Evolutionary conservation across 1,284 basidiomycete species (phyloP).

Genomic region (Trametes sp.): DNA sequence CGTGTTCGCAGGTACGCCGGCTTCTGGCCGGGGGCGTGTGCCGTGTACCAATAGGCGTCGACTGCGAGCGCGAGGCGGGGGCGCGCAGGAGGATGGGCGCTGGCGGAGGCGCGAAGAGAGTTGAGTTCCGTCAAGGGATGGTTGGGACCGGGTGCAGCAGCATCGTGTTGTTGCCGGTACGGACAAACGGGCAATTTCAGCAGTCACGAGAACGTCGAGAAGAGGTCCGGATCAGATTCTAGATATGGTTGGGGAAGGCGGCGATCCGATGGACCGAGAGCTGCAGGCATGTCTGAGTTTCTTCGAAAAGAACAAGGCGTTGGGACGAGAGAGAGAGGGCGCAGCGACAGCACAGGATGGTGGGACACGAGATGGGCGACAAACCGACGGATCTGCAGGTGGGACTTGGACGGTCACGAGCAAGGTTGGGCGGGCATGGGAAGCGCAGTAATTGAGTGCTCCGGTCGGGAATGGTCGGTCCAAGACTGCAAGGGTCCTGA

Average conservation of each 20-base stretch:
- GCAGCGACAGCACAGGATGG: slow-evolving; percentile 8
- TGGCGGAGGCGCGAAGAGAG: neutral
- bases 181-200: neutral
- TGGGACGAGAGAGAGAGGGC: neutral
- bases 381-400: slow-evolving; percentile 14
- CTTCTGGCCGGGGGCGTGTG: slow-evolving; percentile 12
- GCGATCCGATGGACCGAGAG: neutral
- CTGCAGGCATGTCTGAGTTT: neutral
- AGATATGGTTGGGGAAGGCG: neutral
- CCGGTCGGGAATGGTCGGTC: slow-evolving; percentile 22
- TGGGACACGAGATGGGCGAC: neutral
- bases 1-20: slow-evolving; percentile 25
- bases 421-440: slow-evolving; percentile 13
- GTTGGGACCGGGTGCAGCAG: neutral
- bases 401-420: slow-evolving; percentile 14
- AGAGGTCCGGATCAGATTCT: neutral
- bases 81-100: neutral
- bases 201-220: neutral
- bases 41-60: neutral
- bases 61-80: neutral
- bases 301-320: neutral
- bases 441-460: neutral
- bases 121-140: neutral
- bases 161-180: neutral
- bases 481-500: neutral